Evolutionary conservation across 2,329 filamentous ascomycete species (phyloP).

Genomic region (Raffaelea arxii): DNA sequence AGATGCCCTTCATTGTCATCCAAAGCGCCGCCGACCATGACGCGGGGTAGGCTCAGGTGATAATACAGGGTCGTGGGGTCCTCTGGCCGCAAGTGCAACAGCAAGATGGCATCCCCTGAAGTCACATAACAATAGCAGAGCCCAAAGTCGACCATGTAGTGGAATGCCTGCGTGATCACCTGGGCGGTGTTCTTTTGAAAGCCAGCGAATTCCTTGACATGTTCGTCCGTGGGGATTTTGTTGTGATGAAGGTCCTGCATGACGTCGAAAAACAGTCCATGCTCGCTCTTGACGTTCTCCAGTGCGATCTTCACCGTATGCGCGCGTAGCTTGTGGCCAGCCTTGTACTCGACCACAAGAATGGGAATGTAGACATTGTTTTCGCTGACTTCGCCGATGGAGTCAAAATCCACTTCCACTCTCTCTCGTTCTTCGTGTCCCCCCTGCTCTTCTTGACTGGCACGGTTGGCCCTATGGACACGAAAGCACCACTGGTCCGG

Average conservation of each 20-base stretch:
- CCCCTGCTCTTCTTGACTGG: too few relatives aligned
- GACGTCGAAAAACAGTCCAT: too few relatives aligned
- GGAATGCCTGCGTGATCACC: constrained; percentile 4
- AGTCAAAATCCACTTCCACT: too few relatives aligned
- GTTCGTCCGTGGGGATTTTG: not conserved
- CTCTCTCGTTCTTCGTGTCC: too few relatives aligned
- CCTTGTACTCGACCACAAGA: constrained; percentile 7
- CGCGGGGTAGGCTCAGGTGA: constrained; percentile 1
- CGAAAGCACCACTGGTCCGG: constrained; percentile 7
- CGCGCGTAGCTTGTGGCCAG: constrained; percentile 5
- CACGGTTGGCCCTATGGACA: too few relatives aligned
- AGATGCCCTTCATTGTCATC: not conserved
- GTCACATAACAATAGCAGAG: constrained; percentile 4
- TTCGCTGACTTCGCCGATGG: too few relatives aligned
- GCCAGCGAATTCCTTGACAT: not conserved
- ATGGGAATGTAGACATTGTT: constrained; percentile 1
- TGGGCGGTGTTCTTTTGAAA: not conserved
- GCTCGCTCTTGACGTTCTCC: too few relatives aligned
- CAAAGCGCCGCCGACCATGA: not conserved
- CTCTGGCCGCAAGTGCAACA: not conserved
- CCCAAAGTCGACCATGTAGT: constrained; percentile 7
- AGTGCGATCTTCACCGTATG: constrained; percentile 1
- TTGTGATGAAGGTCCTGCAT: too few relatives aligned
- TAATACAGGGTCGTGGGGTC: constrained; percentile 3
- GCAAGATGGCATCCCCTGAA: constrained; percentile 1